Evolutionary conservation across 441 rosid species (phyloP), one percentile per base, ranked within the genome.

Genomic region (Populus hybrid): DNA sequence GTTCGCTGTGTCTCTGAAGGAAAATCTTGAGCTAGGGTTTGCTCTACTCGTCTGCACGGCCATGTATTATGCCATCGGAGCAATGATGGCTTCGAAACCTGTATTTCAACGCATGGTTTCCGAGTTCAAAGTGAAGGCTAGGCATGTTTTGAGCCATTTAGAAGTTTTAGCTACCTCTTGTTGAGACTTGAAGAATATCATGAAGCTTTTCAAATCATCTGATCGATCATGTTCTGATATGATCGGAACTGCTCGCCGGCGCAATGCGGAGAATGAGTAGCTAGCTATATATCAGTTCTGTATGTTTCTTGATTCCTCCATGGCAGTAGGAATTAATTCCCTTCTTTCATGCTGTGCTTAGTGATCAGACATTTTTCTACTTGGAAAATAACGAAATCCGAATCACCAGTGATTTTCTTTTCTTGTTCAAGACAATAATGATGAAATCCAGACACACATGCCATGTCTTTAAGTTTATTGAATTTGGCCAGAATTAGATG

Each of bases 21-120:
- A 82, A 11, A 75, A 80, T 67, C 38, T 85, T 14, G 64, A 82
- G 36, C 79, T 90, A 66, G 88, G 86, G 68, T 81, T 80, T 11
- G 73, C 82, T 69, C 18, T 82, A 2, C 14, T 85, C 30, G 83
- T 88, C 67, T 86, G 75, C 57, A 9, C 3, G 73, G 16, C 50
- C 8, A 50, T 79, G 74, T 7, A 21, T 11, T 36, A 32, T 53
- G 86, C 64, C 14, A 65, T 80, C 40, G 32, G 32, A 30, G 32
- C 32, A 4, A 30, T 30, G 32, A 69, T 59, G 63, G 76, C 76
- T 73, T 75, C 74, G 8, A 35, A 65, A n/a, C 85, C 84, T 16
- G 50, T 73, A 7, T 8, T 28, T 28, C n/a, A 74, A 46, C 76
- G 71, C n/a, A 6, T 35, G 38, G 65, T 65, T 72, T 79, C 79